A percentile compares a stretch with the other conserved stretches of the same genome.
Evolutionary conservation across 2,329 filamentous ascomycete species (phyloP).

Genomic region (Pestalotiopsis sp.): DNA sequence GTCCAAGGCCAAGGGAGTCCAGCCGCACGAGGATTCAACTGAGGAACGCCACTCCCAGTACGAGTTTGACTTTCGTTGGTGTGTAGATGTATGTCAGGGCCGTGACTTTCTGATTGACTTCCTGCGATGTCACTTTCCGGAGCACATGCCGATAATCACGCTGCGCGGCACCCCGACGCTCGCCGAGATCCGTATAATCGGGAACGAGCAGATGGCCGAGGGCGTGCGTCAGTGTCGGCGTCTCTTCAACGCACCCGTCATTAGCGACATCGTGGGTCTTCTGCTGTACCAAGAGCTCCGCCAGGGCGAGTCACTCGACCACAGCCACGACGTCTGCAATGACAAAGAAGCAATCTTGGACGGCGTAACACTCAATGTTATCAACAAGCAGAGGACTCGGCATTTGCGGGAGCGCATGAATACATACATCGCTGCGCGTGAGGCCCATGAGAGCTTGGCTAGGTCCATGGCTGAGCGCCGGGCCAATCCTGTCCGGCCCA

Average conservation of each 20-base stretch:
- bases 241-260: slow-evolving; percentile 25
- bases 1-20: too few relatives aligned
- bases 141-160: slow-evolving; percentile 17
- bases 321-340: slow-evolving; percentile 16
- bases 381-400: background rate
- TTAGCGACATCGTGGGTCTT: slow-evolving; percentile 21
- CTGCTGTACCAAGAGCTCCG: slow-evolving; percentile 22
- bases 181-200: slow-evolving; percentile 25
- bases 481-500: background rate
- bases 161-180: slow-evolving; percentile 17
- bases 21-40: background rate
- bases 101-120: slow-evolving; percentile 21
- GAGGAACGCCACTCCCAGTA: background rate
- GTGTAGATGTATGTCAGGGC: slow-evolving; percentile 14
- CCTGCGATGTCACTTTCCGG: slow-evolving; percentile 18
- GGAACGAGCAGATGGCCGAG: slow-evolving; percentile 17
- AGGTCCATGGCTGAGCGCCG: background rate
- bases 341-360: background rate
- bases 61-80: slow-evolving; percentile 10
- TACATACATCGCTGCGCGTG: background rate
- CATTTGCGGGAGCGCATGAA: slow-evolving; percentile 7
- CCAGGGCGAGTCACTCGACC: slow-evolving; percentile 20
- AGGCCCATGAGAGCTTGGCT: too few relatives aligned
- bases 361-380: background rate
- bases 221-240: slow-evolving; percentile 21